phyloP scores from a whole-genome alignment of 805 yeast genomes.

The Candida glaebosa region DNA sequence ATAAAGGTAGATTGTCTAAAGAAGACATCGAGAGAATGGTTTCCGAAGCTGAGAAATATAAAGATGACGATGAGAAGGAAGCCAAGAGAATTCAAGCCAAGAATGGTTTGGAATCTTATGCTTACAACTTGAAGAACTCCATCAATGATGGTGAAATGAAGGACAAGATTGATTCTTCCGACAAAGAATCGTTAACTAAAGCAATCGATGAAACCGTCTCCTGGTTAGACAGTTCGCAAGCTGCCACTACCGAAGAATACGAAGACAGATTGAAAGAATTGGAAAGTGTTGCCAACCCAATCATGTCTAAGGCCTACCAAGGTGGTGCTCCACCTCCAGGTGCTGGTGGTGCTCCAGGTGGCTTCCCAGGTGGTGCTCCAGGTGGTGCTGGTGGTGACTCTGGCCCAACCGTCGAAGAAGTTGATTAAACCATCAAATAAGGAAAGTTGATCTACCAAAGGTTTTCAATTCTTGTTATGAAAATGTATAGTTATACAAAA shows the following conservation, averaged over 20 bases:
- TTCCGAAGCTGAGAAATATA: conserved; percentile 92
- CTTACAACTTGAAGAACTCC: conserved; percentile 76
- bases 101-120: conserved; percentile 85
- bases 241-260: conserved; percentile 41
- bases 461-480: neutral
- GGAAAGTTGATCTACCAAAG: neutral
- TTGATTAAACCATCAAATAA: conserved; percentile 22
- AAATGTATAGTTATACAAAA: neutral
- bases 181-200: conserved; percentile 51
- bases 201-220: conserved; percentile 40
- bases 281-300: conserved; percentile 38
- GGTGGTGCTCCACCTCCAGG: conserved; percentile 26
- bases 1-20: conserved; percentile 89
- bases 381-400: conserved; percentile 28
- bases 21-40: conserved; percentile 98
- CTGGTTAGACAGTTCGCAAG: conserved; percentile 38
- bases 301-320: conserved; percentile 30
- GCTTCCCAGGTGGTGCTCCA: conserved; percentile 30
- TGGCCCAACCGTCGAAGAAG: conserved; percentile 43
- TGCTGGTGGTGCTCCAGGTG: conserved; percentile 22
- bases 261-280: conserved; percentile 39
- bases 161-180: conserved; percentile 39
- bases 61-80: conserved; percentile 83
- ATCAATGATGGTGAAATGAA: conserved; percentile 45
- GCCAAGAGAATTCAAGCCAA: conserved; percentile 85